Conservation (phyloP, 2,329 filamentous ascomycete species). For the Plectosphaerella sp. region DNA sequence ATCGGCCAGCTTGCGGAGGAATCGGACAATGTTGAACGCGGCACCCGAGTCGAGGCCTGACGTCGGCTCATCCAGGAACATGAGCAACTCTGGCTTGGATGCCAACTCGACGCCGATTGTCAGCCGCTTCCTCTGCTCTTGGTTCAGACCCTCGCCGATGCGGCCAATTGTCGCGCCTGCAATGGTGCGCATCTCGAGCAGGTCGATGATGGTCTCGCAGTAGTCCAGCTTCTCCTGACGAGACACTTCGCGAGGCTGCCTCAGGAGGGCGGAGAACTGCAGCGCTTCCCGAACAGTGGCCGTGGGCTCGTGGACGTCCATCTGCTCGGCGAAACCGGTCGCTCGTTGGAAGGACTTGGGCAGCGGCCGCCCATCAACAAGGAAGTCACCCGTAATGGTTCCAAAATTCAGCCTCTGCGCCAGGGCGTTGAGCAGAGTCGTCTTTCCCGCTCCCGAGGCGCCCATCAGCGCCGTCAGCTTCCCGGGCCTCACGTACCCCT, state of each 20-base stretch:
- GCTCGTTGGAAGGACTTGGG: conserved; percentile 76
- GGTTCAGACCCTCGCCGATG: conserved; percentile 54
- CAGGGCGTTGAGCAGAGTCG: conserved; percentile 68
- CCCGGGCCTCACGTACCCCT: conserved; percentile 81
- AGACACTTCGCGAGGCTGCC: conserved; percentile 54
- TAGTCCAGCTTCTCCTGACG: conserved; percentile 62
- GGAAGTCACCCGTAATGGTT: conserved; percentile 70
- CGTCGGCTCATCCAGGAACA: conserved; percentile 62
- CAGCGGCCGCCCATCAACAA: conserved; percentile 69
- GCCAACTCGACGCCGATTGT: conserved; percentile 55
- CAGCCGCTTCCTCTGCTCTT: conserved; percentile 53
- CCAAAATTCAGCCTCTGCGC: conserved; percentile 74
- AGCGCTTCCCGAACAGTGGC: conserved; percentile 64
- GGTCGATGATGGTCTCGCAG: conserved; percentile 62
- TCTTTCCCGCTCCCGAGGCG: conserved; percentile 59
- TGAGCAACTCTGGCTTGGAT: conserved; percentile 53
- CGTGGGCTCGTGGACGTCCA: conserved; percentile 63
- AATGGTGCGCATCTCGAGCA: conserved; percentile 65
- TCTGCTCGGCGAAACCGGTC: conserved; percentile 65
- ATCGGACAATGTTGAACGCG: conserved; percentile 58
- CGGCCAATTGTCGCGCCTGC: conserved; percentile 61
- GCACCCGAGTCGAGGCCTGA: conserved; percentile 55
- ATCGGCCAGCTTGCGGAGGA: conserved; percentile 57
- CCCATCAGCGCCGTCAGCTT: conserved; percentile 78
- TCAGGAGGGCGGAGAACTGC: conserved; percentile 60